phyloP scores from a whole-genome alignment of 1,284 basidiomycete species.

The Moesziomyces aphidis region DNA sequence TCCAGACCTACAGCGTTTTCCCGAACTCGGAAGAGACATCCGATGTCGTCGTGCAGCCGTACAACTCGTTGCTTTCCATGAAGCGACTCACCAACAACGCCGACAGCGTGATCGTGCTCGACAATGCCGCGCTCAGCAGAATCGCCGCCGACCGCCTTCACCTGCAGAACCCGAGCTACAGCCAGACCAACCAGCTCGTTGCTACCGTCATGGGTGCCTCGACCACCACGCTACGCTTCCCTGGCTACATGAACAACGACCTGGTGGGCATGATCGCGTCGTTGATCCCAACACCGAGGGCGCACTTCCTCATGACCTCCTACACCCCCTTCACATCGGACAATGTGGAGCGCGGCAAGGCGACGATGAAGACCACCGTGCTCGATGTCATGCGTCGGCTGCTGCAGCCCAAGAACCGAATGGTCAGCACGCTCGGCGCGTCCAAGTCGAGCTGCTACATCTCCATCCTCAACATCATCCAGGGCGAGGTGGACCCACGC shows the following conservation, averaged over 20 bases:
- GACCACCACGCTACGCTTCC: conserved; percentile 96
- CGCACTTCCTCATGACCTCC: conserved; percentile 99
- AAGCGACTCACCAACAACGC: conserved; percentile 96
- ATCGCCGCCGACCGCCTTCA: conserved; percentile 93
- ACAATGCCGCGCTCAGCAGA: conserved; percentile 91
- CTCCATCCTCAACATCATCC: conserved; percentile 97
- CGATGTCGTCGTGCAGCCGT: conserved; percentile 83
- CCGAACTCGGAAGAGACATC: conserved; percentile 75
- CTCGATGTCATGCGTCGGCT: conserved; percentile 98
- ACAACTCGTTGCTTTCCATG: conserved; percentile 92
- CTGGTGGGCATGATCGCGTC: conserved; percentile 92
- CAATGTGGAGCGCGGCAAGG: conserved; percentile 67
- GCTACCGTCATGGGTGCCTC: conserved; percentile 76
- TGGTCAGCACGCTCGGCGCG: conserved; percentile 84
- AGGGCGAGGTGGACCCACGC: conserved; percentile 94
- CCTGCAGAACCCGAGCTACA: conserved; percentile 90
- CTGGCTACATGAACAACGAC: conserved; percentile 99
- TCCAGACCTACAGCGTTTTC: conserved; percentile 99
- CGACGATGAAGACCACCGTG: conserved; percentile 70
- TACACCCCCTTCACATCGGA: conserved; percentile 99
- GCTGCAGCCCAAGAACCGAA: conserved; percentile 96
- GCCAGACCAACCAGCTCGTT: conserved; percentile 69
- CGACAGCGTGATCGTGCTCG: conserved; percentile 95
- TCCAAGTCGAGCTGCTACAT: conserved; percentile 76
- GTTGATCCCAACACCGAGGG: conserved; percentile 96